phyloP scores from a whole-genome alignment of 176 grass and related monocot species.

The Aechmea fasciata region DNA sequence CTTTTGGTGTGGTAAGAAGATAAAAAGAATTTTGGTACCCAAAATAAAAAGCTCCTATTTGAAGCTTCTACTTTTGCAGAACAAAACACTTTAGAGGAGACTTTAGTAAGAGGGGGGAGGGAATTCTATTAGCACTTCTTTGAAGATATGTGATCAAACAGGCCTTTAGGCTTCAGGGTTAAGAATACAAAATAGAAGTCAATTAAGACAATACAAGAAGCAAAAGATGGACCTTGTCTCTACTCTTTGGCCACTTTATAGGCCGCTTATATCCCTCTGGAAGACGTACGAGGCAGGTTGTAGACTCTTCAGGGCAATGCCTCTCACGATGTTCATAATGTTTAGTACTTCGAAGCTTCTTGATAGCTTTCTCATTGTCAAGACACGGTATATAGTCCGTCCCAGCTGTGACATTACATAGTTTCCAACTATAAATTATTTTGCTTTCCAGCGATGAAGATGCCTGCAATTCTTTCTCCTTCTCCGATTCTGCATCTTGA shows the following conservation, averaged over 20 bases:
- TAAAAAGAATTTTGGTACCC: too few relatives aligned
- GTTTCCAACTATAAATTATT: conserved; percentile 35
- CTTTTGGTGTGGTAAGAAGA: too few relatives aligned
- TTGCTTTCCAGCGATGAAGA: conserved; percentile 1
- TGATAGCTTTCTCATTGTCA: conserved; percentile 63
- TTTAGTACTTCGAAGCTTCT: conserved; percentile 56
- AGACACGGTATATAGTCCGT: conserved; percentile 86
- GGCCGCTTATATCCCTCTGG: conserved; percentile 45
- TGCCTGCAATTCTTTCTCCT: conserved; percentile 27
- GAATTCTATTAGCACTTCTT: too few relatives aligned
- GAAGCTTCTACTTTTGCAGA: too few relatives aligned
- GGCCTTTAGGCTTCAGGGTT: not conserved
- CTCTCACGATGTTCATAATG: conserved; percentile 84
- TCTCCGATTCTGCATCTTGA: conserved; percentile 48
- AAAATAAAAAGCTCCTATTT: too few relatives aligned
- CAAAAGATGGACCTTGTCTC: conserved; percentile 43
- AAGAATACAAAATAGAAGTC: not conserved
- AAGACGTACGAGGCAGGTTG: conserved; percentile 56
- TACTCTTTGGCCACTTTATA: conserved; percentile 64
- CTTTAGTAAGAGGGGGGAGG: too few relatives aligned
- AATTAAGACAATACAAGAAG: not conserved
- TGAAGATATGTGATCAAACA: not conserved
- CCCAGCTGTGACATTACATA: conserved; percentile 43
- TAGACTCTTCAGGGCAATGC: conserved; percentile 50
- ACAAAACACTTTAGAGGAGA: too few relatives aligned